Percentiles rank a stretch among this genome's conserved stretches.
Evolutionary conservation across 495 filamentous ascomycete species (phyloP).

Genomic region (Trypethelium eluteriae): DNA sequence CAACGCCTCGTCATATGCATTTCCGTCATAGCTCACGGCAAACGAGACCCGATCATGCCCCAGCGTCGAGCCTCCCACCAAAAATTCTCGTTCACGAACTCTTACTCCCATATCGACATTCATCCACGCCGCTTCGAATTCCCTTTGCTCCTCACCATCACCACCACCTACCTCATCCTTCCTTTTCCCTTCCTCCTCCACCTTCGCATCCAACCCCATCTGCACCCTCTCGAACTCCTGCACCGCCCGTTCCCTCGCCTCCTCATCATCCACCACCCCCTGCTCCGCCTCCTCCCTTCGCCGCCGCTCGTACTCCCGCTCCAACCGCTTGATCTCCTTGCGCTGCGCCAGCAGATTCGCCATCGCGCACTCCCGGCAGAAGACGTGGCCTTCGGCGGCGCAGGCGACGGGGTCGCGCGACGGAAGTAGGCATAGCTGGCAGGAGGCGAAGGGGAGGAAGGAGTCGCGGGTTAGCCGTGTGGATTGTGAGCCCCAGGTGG

Average conservation of each 20-base stretch:
- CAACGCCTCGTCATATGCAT: constrained; percentile 25
- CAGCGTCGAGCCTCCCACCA: constrained; percentile 2
- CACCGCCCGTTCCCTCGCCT: constrained; percentile 31
- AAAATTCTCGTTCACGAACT: constrained; percentile 7
- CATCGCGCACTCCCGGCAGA: constrained; percentile 91
- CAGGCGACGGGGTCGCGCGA: constrained; percentile 73
- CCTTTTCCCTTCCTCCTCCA: constrained; percentile 21
- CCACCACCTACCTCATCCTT: constrained; percentile 27
- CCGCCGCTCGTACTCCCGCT: constrained; percentile 54
- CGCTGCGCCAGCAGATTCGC: constrained; percentile 83
- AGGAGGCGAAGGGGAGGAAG: constrained; percentile 87
- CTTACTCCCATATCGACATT: constrained; percentile 20
- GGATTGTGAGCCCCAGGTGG: constrained; percentile 69
- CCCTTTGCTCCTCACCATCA: constrained; percentile 32
- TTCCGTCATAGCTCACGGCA: constrained; percentile 28
- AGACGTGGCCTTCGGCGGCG: constrained; percentile 75
- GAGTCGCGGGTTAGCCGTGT: constrained; percentile 88
- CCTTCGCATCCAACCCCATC: constrained; percentile 54
- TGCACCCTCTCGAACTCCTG: constrained; percentile 46
- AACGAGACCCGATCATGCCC: constrained; percentile 16
- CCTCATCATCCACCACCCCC: constrained; percentile 51
- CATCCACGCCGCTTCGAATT: constrained; percentile 24
- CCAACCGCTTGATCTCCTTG: constrained; percentile 82
- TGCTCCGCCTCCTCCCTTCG: constrained; percentile 48
- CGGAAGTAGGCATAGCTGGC: constrained; percentile 78